Percentiles rank a stretch among this genome's conserved stretches.
phyloP scores from a whole-genome alignment of 768 basidiomycete species.

The Porphyrellus cyaneotinctus region DNA sequence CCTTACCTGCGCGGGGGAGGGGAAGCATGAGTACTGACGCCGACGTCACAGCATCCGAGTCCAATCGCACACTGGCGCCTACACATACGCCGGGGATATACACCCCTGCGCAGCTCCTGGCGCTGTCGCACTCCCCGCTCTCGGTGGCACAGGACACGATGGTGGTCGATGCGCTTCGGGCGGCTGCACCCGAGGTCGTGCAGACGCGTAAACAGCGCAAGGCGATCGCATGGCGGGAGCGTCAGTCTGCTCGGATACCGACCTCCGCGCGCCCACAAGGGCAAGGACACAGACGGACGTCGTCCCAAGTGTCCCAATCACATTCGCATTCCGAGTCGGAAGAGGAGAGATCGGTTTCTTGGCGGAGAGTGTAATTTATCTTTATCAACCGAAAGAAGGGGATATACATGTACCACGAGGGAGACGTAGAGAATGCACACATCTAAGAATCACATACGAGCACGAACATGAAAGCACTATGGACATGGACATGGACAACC shows the following conservation, averaged over 20 bases:
- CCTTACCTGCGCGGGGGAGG: too few relatives aligned
- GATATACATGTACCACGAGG: background rate
- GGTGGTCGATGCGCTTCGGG: slow-evolving; percentile 9
- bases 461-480: too few relatives aligned
- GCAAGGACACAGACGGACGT: background rate
- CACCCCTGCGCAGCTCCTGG: slow-evolving; percentile 24
- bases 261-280: background rate
- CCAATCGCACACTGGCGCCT: too few relatives aligned
- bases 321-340: slow-evolving; percentile 12
- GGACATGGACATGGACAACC: background rate
- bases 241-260: too few relatives aligned
- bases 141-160: background rate
- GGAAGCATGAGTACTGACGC: background rate
- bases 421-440: too few relatives aligned
- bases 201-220: slow-evolving; percentile 26
- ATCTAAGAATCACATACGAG: too few relatives aligned
- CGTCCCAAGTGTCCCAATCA: slow-evolving; percentile 10
- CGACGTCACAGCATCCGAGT: background rate
- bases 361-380: slow-evolving; percentile 11
- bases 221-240: slow-evolving; percentile 20
- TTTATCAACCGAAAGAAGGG: background rate
- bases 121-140: slow-evolving; percentile 23
- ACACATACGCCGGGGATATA: slow-evolving; percentile 17
- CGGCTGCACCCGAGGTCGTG: slow-evolving; percentile 26
- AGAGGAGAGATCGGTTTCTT: slow-evolving; percentile 10